These are phyloP conservation scores for Triangularia verruculosa DNA, from an alignment of 2,329 filamentous ascomycete genomes.

Conservation along the genomic window DNA sequence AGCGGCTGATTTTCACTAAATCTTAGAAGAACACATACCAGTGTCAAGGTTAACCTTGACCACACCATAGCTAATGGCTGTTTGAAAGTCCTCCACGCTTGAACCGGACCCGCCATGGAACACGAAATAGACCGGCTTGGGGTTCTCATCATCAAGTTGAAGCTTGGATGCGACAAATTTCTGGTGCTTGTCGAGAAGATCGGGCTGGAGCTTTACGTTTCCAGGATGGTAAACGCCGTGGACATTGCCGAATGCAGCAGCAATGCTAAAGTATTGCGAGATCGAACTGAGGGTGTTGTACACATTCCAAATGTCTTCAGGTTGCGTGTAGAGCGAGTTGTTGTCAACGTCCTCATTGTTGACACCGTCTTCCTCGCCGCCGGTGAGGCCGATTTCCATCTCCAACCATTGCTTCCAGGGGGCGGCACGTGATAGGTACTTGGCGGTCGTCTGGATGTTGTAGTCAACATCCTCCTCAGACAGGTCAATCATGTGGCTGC, in stretches of 20 bases:
- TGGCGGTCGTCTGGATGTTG: constrained; percentile 89
- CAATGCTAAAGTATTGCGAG: constrained; percentile 96
- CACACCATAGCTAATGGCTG: constrained; percentile 80
- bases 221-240: constrained; percentile 96
- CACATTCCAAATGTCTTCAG: constrained; percentile 91
- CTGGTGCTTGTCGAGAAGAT: constrained; percentile 97
- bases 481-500: constrained; percentile 97
- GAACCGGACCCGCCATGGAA: constrained; percentile 98
- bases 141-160: constrained; percentile 52
- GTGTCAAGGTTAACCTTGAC: constrained; percentile 99
- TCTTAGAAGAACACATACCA: too few relatives aligned
- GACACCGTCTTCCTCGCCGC: constrained; percentile 11
- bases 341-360: constrained; percentile 29
- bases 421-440: constrained; percentile 89
- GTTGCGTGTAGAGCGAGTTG: constrained; percentile 68
- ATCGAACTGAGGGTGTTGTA: constrained; percentile 79
- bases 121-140: constrained; percentile 97
- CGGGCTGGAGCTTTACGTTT: constrained; percentile 59
- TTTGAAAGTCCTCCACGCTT: constrained; percentile 81
- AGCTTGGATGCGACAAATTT: constrained; percentile 69
- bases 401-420: constrained; percentile 99
- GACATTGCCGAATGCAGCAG: constrained; percentile 94
- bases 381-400: constrained; percentile 95
- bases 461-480: constrained; percentile 86
- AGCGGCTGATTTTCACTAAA: too few relatives aligned